Evolutionary conservation across 2,329 filamentous ascomycete species (phyloP).

Genomic region (Claviceps purpurea): DNA sequence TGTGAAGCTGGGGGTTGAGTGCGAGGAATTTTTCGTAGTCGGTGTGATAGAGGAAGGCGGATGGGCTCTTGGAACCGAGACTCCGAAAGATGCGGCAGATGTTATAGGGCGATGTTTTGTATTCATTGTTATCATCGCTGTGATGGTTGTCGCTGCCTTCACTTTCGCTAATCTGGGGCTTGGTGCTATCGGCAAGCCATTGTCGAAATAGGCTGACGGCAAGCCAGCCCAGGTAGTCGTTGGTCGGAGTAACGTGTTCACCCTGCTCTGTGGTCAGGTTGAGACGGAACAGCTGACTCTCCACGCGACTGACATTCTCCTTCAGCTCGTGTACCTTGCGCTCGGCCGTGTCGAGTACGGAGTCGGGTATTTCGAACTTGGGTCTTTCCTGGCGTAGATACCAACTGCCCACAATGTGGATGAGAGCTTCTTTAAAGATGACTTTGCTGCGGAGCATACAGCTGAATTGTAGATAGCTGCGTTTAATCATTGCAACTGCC

Average conservation of each 20-base stretch:
- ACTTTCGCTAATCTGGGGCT: conserved; percentile 40
- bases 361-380: too few relatives aligned
- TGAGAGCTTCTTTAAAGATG: too few relatives aligned
- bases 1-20: conserved; percentile 68
- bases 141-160: background rate
- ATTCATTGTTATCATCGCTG: conserved; percentile 11
- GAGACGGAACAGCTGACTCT: conserved; percentile 70
- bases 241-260: conserved; percentile 68
- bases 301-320: conserved; percentile 56
- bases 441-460: too few relatives aligned
- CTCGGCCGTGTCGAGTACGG: too few relatives aligned
- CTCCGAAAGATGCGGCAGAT: conserved; percentile 65
- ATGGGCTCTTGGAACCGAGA: conserved; percentile 47
- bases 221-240: conserved; percentile 80
- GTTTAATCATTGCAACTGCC: too few relatives aligned
- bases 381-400: too few relatives aligned
- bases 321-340: too few relatives aligned
- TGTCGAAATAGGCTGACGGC: conserved; percentile 78
- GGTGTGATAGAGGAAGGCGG: conserved; percentile 65
- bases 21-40: conserved; percentile 88
- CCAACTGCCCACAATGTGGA: too few relatives aligned
- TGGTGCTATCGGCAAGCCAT: conserved; percentile 85
- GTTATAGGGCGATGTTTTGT: conserved; percentile 38
- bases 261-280: conserved; percentile 66
- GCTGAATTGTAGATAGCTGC: too few relatives aligned